Percentiles rank a stretch among this genome's conserved stretches.
Conservation (phyloP, 176 grass and related monocot species). For the Zoysia pacifica region DNA sequence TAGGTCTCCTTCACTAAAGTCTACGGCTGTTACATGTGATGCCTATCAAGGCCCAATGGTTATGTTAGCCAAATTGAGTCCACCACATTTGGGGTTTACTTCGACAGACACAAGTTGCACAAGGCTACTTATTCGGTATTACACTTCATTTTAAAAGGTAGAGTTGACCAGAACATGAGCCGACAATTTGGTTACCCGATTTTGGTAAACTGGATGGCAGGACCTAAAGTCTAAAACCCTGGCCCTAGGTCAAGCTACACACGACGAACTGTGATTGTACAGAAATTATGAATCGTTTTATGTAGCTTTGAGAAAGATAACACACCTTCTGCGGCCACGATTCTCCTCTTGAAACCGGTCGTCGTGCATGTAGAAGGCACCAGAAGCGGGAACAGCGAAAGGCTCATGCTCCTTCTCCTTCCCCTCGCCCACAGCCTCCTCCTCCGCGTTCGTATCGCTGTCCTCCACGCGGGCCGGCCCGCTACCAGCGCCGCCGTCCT, state of each 20-base stretch:
- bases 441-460: constrained; percentile 32
- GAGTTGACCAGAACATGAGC: background rate
- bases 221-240: background rate
- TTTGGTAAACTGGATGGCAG: background rate
- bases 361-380: constrained; percentile 99
- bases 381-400: constrained; percentile 80
- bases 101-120: background rate
- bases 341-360: constrained; percentile 86
- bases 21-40: background rate
- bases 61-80: background rate
- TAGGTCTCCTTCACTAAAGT: background rate
- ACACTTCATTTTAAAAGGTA: background rate
- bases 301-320: constrained; percentile 19
- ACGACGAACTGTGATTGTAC: background rate
- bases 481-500: background rate
- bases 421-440: constrained; percentile 38
- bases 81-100: background rate
- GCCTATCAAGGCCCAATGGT: background rate
- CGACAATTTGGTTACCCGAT: background rate
- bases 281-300: constrained; percentile 2
- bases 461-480: constrained; percentile 29
- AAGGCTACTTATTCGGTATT: too few relatives aligned
- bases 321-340: constrained; percentile 79
- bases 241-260: constrained; percentile 3
- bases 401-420: constrained; percentile 90